A percentile compares a stretch with the other conserved stretches of the same genome.
Conservation (phyloP, 2,329 filamentous ascomycete genomes). For the Ustulina deusta region DNA sequence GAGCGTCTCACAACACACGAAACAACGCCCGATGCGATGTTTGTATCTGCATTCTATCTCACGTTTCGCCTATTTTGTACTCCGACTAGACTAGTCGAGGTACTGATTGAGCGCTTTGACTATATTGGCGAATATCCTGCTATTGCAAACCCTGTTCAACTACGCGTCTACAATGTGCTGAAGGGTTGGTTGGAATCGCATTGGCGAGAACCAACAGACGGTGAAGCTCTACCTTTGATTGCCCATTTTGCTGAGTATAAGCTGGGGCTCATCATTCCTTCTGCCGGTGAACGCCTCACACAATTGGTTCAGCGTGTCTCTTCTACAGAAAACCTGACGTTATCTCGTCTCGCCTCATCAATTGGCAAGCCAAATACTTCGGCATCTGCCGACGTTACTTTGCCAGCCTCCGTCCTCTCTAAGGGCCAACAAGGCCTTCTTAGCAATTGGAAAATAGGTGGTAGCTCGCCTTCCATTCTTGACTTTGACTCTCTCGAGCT, state of each 20-base stretch:
- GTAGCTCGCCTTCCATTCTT: slow-evolving; percentile 77
- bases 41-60: slow-evolving; percentile 94
- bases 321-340: slow-evolving; percentile 76
- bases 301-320: slow-evolving; percentile 85
- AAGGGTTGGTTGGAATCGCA: slow-evolving; percentile 98
- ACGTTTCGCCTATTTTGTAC: slow-evolving; percentile 95
- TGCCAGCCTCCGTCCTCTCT: slow-evolving; percentile 76
- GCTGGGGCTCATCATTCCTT: slow-evolving; percentile 75
- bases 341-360: slow-evolving; percentile 84
- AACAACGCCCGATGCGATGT: slow-evolving; percentile 89
- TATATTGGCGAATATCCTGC: slow-evolving; percentile 84
- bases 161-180: slow-evolving; percentile 95
- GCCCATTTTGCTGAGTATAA: slow-evolving; percentile 82
- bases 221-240: slow-evolving; percentile 79
- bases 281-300: slow-evolving; percentile 81
- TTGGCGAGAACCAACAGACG: slow-evolving; percentile 87
- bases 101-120: slow-evolving; percentile 90
- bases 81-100: slow-evolving; percentile 80
- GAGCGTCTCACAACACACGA: slow-evolving; percentile 94
- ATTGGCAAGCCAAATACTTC: slow-evolving; percentile 90
- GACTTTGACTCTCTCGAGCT: slow-evolving; percentile 94
- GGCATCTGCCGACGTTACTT: slow-evolving; percentile 75
- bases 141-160: slow-evolving; percentile 81
- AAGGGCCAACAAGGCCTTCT: slow-evolving; percentile 82
- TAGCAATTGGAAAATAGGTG: slow-evolving; percentile 79